Conservation (phyloP, 805 yeast species). For the Phaffomyces antillensis region DNA sequence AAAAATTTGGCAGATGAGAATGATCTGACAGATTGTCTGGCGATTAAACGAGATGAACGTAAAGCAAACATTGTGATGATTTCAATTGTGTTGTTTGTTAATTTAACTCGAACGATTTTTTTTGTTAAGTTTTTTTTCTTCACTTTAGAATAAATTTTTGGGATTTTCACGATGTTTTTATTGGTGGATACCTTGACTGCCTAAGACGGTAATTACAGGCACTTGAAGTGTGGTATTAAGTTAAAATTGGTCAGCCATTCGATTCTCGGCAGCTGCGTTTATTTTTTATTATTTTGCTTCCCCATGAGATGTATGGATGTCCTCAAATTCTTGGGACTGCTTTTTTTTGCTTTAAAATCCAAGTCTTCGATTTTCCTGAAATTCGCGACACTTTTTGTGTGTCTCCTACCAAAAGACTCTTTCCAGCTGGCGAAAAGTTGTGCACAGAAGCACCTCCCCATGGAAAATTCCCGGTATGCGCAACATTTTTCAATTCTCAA, state of each 20-base stretch:
- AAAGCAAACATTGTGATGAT: constrained; percentile 26
- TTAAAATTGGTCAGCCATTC: neutral
- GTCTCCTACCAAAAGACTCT: constrained; percentile 1
- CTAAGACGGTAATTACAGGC: constrained; percentile 6
- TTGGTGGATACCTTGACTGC: constrained; percentile 18
- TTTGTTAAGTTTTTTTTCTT: constrained; percentile 1
- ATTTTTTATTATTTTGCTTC: no score
- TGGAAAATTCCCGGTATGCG: neutral
- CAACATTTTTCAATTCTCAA: neutral
- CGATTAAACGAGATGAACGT: constrained; percentile 27
- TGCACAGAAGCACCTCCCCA: constrained; percentile 5
- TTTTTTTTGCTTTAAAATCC: neutral
- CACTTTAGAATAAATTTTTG: neutral
- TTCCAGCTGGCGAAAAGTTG: neutral
- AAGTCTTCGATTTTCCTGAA: no score
- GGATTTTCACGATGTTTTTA: constrained; percentile 14
- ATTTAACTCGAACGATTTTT: constrained; percentile 20
- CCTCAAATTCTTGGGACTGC: constrained; percentile 4
- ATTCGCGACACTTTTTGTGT: neutral
- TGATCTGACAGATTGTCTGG: constrained; percentile 27
- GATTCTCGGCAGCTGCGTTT: constrained; percentile 1
- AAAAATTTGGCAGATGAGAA: constrained; percentile 26
- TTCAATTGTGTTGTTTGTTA: constrained; percentile 1
- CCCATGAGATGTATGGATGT: no score
- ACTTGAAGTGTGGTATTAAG: neutral